Evolutionary conservation across 768 basidiomycete genomes (phyloP).

Genomic region (Lentinula sp.): DNA sequence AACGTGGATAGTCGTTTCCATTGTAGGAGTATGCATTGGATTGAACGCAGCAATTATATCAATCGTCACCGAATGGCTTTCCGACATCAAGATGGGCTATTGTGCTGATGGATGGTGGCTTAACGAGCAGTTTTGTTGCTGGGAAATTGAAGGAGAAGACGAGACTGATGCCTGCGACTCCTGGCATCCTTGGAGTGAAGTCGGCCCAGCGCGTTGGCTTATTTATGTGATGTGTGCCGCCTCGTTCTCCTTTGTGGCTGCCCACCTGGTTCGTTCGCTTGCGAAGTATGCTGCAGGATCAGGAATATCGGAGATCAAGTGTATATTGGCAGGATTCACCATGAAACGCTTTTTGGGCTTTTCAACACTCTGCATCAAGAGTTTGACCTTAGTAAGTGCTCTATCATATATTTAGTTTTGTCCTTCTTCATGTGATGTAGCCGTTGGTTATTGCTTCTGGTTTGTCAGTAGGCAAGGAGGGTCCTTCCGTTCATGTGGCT

Average conservation of each 20-base stretch:
- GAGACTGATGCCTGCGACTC: conserved; percentile 80
- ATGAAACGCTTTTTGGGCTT: conserved; percentile 94
- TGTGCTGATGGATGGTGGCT: conserved; percentile 98
- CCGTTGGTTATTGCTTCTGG: conserved; percentile 97
- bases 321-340: conserved; percentile 92
- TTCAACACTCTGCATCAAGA: conserved; percentile 90
- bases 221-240: conserved; percentile 85
- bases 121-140: conserved; percentile 96
- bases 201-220: conserved; percentile 68
- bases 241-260: conserved; percentile 78
- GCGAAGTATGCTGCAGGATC: conserved; percentile 97
- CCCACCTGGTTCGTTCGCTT: conserved; percentile 81
- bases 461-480: conserved; percentile 95
- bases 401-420: neutral
- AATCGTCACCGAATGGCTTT: conserved; percentile 94
- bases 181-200: conserved; percentile 86
- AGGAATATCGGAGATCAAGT: conserved; percentile 98
- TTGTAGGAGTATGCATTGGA: conserved; percentile 81
- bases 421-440: conserved; percentile 34
- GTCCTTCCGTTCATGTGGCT: conserved; percentile 96
- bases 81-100: conserved; percentile 96
- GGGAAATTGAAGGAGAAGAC: conserved; percentile 78
- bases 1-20: conserved; percentile 80
- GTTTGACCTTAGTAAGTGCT: conserved; percentile 75
- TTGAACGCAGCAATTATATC: conserved; percentile 93